Base-by-base conservation (phyloP, 1,284 basidiomycete genomes). In the Cryptococcus maquisensis region DNA sequence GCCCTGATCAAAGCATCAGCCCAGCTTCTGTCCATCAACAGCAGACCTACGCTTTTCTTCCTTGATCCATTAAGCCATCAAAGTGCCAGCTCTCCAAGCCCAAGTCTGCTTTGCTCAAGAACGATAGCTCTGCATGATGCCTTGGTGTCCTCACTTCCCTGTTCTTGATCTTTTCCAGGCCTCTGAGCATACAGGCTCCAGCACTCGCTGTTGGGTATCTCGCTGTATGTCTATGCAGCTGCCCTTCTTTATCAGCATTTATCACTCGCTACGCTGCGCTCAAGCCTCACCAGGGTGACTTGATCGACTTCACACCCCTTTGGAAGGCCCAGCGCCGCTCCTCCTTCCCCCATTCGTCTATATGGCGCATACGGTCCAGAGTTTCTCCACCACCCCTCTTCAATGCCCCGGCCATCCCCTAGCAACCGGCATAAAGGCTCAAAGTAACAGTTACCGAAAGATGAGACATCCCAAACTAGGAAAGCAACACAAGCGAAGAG, bases 151-250 rank as follows among this genome's bases (percentile, higher is more conserved):
- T 54, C 23, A 63, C 58, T 77, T 0, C 75, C 74, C 67, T 79
- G 81, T n/a, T 69, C 48, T 5, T 57, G 18, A 79, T 48, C 61
- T 77, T 77, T 12, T 46, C 51, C 9, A 78, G 61, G 0, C 85
- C 81, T 0, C 68, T 54, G 35, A 75, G 54, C n/a, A 90, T 85
- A 3, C 63, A 61, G 12, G 66, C 65, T 0, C 79, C 71, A 0
- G 84, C 80, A 6, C 77, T 76, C 0, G 71, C 64, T 0, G 89
- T 90, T 0, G 90, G 91, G 62, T 81, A 91, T 32, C 91, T 81
- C 1, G 87, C 84, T 1, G 88, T 88, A 65, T 94, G 91, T 10
- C 90, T 79, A 75, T 93, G 86, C n/a, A 94, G 74, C 89, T 91
- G 57, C n/a, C 7, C n/a, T 15, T 20, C 8, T 49, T 49, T 16